Evolutionary conservation across 2,329 filamentous ascomycete genomes (phyloP).

Genomic region (Colletotrichum tabaci): DNA sequence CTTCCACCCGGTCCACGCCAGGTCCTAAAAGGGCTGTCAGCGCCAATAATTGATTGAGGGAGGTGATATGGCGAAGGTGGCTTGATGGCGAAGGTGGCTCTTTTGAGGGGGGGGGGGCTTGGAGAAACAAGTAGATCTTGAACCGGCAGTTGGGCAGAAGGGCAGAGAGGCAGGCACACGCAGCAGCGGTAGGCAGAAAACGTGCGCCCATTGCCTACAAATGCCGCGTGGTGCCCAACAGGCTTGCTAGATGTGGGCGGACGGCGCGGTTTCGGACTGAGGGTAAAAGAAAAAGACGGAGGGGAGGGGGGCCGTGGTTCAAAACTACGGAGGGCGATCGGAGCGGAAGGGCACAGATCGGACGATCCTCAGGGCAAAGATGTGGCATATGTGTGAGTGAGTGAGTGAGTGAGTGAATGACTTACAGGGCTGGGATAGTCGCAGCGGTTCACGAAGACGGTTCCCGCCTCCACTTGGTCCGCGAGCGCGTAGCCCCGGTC

Average conservation of each 20-base stretch:
- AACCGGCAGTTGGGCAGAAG: background rate
- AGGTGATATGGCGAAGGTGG: conserved; percentile 42
- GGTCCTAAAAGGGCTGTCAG: conserved; percentile 70
- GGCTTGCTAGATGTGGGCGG: background rate
- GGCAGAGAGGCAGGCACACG: background rate
- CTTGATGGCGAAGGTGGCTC: conserved; percentile 13
- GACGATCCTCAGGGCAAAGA: background rate
- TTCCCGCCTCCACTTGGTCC: conserved; percentile 89
- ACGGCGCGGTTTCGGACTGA: background rate
- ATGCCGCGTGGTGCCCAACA: background rate
- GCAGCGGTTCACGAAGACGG: conserved; percentile 95
- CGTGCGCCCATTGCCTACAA: background rate
- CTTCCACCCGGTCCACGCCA: conserved; percentile 99
- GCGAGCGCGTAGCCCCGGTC: conserved; percentile 81
- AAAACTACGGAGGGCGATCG: conserved; percentile 27
- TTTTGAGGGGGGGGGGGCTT: no score
- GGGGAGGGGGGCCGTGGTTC: conserved; percentile 17
- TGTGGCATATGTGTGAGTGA: background rate
- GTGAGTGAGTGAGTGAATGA: conserved; percentile 45
- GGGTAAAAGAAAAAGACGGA: background rate
- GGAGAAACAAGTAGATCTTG: background rate
- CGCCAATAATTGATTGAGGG: background rate
- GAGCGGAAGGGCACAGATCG: conserved; percentile 10
- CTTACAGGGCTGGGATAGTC: conserved; percentile 93
- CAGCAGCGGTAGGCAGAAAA: background rate